phyloP scores from a whole-genome alignment of 169 alveolate species.

The Plasmodium relictum region DNA sequence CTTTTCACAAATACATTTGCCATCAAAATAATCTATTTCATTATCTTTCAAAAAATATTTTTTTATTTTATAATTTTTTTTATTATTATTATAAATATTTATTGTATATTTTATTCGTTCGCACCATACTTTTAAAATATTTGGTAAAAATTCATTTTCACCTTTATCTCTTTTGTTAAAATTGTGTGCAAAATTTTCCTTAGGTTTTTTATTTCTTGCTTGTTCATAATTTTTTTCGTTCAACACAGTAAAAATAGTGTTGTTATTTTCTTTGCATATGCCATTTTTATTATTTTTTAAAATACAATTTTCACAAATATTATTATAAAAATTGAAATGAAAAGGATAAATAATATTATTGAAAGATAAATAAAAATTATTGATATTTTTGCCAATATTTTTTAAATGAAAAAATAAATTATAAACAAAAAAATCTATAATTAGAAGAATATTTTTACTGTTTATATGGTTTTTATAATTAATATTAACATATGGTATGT shows the following conservation, averaged over 20 bases:
- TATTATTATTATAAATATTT: constrained; percentile 46
- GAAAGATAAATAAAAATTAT: constrained; percentile 52
- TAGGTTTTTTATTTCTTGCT: neutral
- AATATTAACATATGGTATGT: constrained; percentile 32
- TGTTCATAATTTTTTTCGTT: constrained; percentile 11
- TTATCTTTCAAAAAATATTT: neutral
- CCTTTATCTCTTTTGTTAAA: neutral
- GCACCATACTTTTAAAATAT: constrained; percentile 49
- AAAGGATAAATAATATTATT: constrained; percentile 43
- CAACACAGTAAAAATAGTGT: neutral
- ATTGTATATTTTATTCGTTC: constrained; percentile 31
- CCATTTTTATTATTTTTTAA: constrained; percentile 3
- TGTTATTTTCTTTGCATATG: neutral
- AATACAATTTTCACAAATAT: constrained; percentile 49
- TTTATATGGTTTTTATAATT: constrained; percentile 26
- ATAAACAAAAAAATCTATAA: constrained; percentile 44
- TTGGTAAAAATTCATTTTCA: constrained; percentile 36
- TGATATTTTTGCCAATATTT: constrained; percentile 49
- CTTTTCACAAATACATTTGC: neutral
- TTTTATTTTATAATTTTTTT: constrained; percentile 17
- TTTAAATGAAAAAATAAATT: constrained; percentile 67
- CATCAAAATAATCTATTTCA: neutral
- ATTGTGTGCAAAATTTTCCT: neutral
- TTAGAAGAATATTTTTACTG: constrained; percentile 35
- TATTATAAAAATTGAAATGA: constrained; percentile 37